These are phyloP conservation scores for Podospora sp. DNA, from an alignment of 495 filamentous ascomycete genomes.

Conservation along the genomic window DNA sequence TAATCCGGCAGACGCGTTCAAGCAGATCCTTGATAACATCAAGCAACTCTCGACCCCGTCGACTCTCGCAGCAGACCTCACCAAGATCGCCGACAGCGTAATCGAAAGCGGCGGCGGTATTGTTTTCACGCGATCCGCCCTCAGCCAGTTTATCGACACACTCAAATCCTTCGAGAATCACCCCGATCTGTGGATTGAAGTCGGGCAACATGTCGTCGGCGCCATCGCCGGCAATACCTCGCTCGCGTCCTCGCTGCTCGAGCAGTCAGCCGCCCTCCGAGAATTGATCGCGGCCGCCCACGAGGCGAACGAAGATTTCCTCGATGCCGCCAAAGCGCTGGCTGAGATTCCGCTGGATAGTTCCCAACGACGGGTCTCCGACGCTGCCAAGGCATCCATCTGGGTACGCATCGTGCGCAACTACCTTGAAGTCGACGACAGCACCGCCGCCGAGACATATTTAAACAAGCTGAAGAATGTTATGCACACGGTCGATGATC, in stretches of 20 bases:
- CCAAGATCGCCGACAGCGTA: slow-evolving; percentile 67
- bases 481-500: slow-evolving; percentile 74
- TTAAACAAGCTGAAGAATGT: slow-evolving; percentile 92
- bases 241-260: slow-evolving; percentile 68
- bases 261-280: slow-evolving; percentile 82
- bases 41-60: slow-evolving; percentile 56
- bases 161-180: slow-evolving; percentile 56
- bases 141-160: slow-evolving; percentile 64
- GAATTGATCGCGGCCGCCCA: slow-evolving; percentile 81
- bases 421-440: slow-evolving; percentile 93
- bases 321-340: slow-evolving; percentile 73
- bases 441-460: slow-evolving; percentile 78
- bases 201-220: slow-evolving; percentile 68
- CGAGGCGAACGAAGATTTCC: slow-evolving; percentile 79
- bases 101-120: slow-evolving; percentile 71
- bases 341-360: slow-evolving; percentile 84
- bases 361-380: slow-evolving; percentile 78
- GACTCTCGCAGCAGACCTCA: slow-evolving; percentile 65
- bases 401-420: slow-evolving; percentile 95
- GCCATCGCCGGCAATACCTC: slow-evolving; percentile 54
- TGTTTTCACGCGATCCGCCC: slow-evolving; percentile 70
- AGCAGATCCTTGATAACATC: slow-evolving; percentile 65
- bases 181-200: slow-evolving; percentile 64
- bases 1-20: slow-evolving; percentile 61
- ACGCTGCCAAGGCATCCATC: slow-evolving; percentile 73